Evolutionary conservation across 2,329 filamentous ascomycete genomes (phyloP).

Genomic region (Colletotrichum plurivorum): DNA sequence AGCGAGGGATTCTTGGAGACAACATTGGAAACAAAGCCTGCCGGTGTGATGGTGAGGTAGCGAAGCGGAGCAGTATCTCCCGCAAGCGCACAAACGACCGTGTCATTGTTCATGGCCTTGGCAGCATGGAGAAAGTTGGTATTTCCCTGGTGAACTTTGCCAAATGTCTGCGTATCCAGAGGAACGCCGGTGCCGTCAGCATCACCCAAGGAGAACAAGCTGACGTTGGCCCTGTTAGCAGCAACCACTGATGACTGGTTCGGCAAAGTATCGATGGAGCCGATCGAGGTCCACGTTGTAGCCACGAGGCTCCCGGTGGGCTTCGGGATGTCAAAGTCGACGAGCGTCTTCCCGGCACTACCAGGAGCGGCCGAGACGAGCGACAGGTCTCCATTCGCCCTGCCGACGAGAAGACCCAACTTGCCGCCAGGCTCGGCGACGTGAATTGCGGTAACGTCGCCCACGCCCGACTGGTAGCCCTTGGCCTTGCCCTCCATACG

Average conservation of each 20-base stretch:
- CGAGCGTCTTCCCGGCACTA: conserved; percentile 47
- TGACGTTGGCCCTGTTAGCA: conserved; percentile 38
- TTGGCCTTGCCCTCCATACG: conserved; percentile 52
- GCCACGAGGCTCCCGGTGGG: conserved; percentile 48
- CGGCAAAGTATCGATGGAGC: conserved; percentile 36
- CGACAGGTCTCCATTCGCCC: conserved; percentile 64
- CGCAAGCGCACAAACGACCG: conserved; percentile 61
- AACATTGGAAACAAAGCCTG: conserved; percentile 56
- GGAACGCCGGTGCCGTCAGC: conserved; percentile 18
- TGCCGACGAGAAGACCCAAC: conserved; percentile 59
- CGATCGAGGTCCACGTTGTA: conserved; percentile 46
- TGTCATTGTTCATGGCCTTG: conserved; percentile 62
- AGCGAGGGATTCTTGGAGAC: conserved; percentile 51
- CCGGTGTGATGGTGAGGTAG: conserved; percentile 61
- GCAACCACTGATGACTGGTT: conserved; percentile 35
- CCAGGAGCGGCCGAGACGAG: conserved; percentile 57
- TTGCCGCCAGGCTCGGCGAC: conserved; percentile 54
- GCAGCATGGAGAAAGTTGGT: conserved; percentile 48
- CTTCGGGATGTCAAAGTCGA: conserved; percentile 43
- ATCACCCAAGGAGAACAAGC: conserved; percentile 38
- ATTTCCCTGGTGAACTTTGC: conserved; percentile 40
- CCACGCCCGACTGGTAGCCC: conserved; percentile 60
- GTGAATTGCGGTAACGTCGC: conserved; percentile 64
- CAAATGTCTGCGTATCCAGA: conserved; percentile 31
- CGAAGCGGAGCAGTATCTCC: conserved; percentile 58